Percentiles rank a stretch among this genome's conserved stretches.
Conservation (phyloP, 2,329 filamentous ascomycete species). For the Rhynchosporium agropyri region DNA sequence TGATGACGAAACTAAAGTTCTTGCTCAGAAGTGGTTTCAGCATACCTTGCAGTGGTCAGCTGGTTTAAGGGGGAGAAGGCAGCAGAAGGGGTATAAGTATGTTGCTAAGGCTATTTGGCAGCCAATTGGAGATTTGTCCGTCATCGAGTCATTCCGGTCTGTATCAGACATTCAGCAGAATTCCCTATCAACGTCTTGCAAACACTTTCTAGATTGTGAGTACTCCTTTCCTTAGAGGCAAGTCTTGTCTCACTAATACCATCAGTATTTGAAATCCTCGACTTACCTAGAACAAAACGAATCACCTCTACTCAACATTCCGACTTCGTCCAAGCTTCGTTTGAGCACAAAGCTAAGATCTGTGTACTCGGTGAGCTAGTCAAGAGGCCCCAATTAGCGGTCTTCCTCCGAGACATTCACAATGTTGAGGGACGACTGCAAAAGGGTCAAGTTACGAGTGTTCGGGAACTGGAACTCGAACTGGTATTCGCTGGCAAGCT, state of each 20-base stretch:
- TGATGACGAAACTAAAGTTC: constrained; percentile 29
- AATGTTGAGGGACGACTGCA: constrained; percentile 28
- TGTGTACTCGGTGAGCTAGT: constrained; percentile 34
- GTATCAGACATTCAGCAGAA: constrained; percentile 19
- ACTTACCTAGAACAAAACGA: background rate
- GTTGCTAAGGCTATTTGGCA: constrained; percentile 36
- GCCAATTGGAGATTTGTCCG: constrained; percentile 24
- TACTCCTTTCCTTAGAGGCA: background rate
- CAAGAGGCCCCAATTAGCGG: constrained; percentile 29
- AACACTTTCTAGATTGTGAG: constrained; percentile 35
- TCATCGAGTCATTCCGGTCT: background rate
- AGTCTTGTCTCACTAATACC: constrained; percentile 14
- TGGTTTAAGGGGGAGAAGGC: constrained; percentile 28
- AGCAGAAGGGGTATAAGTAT: constrained; percentile 28
- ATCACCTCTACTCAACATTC: background rate
- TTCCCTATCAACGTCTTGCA: constrained; percentile 26
- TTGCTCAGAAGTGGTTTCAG: constrained; percentile 32
- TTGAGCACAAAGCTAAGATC: constrained; percentile 28
- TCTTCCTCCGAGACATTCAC: constrained; percentile 32
- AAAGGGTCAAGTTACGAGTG: constrained; percentile 27
- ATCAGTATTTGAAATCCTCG: constrained; percentile 31
- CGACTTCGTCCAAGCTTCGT: constrained; percentile 26
- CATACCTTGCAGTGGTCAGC: constrained; percentile 32
- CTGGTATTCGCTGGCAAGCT: constrained; percentile 35
- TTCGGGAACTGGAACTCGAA: constrained; percentile 34